Evolutionary conservation across 768 basidiomycete genomes (phyloP).

Genomic region (Pseudohyphozyma bogoriensis): DNA sequence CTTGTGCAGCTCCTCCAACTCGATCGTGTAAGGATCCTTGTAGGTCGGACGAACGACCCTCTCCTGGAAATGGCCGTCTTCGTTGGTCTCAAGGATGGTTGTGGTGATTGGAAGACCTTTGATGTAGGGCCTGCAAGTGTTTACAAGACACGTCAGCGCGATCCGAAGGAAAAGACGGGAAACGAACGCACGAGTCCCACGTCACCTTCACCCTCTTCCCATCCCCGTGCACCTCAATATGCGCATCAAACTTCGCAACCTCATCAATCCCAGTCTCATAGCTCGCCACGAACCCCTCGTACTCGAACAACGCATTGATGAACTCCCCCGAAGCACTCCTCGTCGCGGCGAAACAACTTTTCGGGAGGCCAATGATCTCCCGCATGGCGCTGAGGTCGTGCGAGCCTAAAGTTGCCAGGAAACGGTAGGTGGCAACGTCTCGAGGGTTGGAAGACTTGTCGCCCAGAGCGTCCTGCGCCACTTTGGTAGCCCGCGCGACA

Average conservation of each 20-base stretch:
- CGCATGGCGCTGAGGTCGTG: conserved; percentile 37
- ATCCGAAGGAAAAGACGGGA: neutral
- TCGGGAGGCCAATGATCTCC: conserved; percentile 34
- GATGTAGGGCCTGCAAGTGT: conserved; percentile 31
- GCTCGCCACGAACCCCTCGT: conserved; percentile 31
- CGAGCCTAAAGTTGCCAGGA: conserved; percentile 31
- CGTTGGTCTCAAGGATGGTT: conserved; percentile 20
- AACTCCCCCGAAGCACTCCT: neutral
- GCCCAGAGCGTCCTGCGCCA: conserved; percentile 26
- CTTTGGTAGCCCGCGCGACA: conserved; percentile 1
- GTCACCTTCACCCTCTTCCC: conserved; percentile 32
- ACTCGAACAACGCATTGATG: conserved; percentile 24
- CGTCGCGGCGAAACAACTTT: conserved; percentile 18
- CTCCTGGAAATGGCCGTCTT: conserved; percentile 29
- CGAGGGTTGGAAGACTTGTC: conserved; percentile 1
- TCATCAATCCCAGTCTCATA: conserved; percentile 34
- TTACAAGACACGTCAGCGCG: neutral
- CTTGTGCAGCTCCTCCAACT: conserved; percentile 30
- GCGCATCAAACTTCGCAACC: conserved; percentile 35
- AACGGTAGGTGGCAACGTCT: conserved; percentile 20
- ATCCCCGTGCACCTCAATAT: conserved; percentile 35
- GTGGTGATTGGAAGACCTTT: conserved; percentile 35
- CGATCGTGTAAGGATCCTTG: conserved; percentile 35
- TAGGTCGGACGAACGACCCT: conserved; percentile 32
- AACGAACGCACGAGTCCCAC: conserved; percentile 15